phyloP scores from a whole-genome alignment of 1,284 basidiomycete species.

The Leucoagaricus sp. region DNA sequence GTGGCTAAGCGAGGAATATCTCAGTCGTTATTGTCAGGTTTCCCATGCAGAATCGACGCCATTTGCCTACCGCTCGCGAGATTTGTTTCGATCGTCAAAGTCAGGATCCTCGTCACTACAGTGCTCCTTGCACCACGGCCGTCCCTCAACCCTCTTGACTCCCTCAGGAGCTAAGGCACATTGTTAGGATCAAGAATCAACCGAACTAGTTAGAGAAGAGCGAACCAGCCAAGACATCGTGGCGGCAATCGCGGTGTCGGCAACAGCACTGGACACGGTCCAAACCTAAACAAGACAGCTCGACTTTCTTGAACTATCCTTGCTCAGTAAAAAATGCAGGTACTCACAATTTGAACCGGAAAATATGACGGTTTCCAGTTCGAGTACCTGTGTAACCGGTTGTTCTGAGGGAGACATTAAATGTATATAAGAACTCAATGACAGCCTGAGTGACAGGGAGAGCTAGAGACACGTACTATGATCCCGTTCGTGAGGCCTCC shows the following conservation, averaged over 20 bases:
- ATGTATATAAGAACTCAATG: too few species aligned
- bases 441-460: too few species aligned
- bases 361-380: too few species aligned
- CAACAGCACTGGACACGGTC: constrained; percentile 1
- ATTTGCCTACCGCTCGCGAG: constrained; percentile 5
- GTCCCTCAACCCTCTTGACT: background rate
- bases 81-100: constrained; percentile 10
- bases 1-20: background rate
- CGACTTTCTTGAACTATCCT: too few species aligned
- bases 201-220: background rate
- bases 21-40: background rate
- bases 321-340: too few species aligned
- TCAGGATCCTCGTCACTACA: background rate
- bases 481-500: too few species aligned
- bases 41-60: background rate
- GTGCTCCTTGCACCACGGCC: background rate
- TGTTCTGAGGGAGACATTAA: too few species aligned
- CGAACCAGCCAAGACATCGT: constrained; percentile 10
- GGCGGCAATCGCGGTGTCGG: constrained; percentile 3
- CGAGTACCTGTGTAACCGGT: too few species aligned
- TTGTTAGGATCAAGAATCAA: background rate
- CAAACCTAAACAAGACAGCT: background rate
- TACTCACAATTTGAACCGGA: constrained; percentile 6
- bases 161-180: constrained; percentile 1
- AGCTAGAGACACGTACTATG: too few species aligned